phyloP scores from a whole-genome alignment of 2,329 filamentous ascomycete genomes.

The Ophidiomyces ophidiicola region DNA sequence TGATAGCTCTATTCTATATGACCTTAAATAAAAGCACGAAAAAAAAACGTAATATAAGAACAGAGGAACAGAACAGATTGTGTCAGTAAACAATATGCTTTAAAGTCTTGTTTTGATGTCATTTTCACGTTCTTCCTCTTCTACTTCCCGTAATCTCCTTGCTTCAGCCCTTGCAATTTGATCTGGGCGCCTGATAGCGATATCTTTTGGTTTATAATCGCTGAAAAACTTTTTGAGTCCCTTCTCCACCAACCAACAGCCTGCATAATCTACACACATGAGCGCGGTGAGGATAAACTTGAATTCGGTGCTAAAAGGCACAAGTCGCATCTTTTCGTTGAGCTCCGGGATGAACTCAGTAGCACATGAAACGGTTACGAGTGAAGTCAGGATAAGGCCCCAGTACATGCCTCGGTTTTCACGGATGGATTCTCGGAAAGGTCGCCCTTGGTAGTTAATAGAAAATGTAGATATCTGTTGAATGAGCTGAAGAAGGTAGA shows the following conservation, averaged over 20 bases:
- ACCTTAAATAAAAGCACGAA: neutral
- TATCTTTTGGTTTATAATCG: slow-evolving; percentile 87
- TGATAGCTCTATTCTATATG: no score
- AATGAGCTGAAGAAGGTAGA: slow-evolving; percentile 94
- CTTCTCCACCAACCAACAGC: slow-evolving; percentile 80
- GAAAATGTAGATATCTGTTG: slow-evolving; percentile 98
- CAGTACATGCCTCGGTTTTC: slow-evolving; percentile 99
- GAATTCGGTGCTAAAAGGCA: slow-evolving; percentile 81
- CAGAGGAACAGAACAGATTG: neutral
- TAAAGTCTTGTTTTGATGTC: slow-evolving; percentile 22
- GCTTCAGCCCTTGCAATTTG: slow-evolving; percentile 66
- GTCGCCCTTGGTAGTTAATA: slow-evolving; percentile 97
- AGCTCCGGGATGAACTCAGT: slow-evolving; percentile 93
- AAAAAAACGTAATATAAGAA: slow-evolving; percentile 1
- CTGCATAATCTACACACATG: slow-evolving; percentile 79
- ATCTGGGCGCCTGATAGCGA: slow-evolving; percentile 72
- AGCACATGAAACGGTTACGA: slow-evolving; percentile 83
- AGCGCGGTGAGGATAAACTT: slow-evolving; percentile 69
- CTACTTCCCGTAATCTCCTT: slow-evolving; percentile 51
- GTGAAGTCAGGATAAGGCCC: slow-evolving; percentile 80
- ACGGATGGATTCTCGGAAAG: slow-evolving; percentile 88
- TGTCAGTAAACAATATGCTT: neutral
- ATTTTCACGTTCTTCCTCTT: slow-evolving; percentile 32
- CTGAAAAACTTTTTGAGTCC: slow-evolving; percentile 74
- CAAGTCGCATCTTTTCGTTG: slow-evolving; percentile 83